These are phyloP conservation scores for Rubroboletus satanas DNA, from an alignment of 768 basidiomycete species.

Conservation along the genomic window DNA sequence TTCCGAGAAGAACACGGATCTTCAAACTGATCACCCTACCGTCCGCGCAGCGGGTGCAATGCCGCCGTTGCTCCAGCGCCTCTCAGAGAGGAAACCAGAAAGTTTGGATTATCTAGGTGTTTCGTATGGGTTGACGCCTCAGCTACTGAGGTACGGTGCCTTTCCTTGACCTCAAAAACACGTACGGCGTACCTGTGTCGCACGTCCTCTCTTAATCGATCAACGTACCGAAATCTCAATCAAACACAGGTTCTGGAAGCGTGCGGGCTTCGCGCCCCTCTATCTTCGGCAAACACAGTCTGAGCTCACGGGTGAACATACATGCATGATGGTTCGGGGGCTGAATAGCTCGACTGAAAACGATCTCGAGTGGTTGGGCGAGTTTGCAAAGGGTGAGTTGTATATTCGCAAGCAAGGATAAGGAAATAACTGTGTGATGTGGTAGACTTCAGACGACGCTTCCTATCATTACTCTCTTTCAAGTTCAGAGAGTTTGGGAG, in stretches of 20 bases:
- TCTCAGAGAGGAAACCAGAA: slow-evolving; percentile 89
- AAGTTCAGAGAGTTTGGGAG: slow-evolving; percentile 94
- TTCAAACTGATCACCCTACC: slow-evolving; percentile 76
- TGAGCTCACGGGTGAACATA: slow-evolving; percentile 94
- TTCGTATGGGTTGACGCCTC: slow-evolving; percentile 89
- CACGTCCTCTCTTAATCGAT: not conserved
- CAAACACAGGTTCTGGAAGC: slow-evolving; percentile 85
- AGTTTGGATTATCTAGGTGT: slow-evolving; percentile 92
- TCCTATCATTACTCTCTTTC: slow-evolving; percentile 85
- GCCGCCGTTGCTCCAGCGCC: slow-evolving; percentile 89
- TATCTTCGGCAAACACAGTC: slow-evolving; percentile 92
- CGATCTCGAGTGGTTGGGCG: slow-evolving; percentile 79
- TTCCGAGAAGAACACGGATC: slow-evolving; percentile 39
- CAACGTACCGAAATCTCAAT: not conserved
- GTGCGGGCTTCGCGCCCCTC: slow-evolving; percentile 84
- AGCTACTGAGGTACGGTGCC: slow-evolving; percentile 59
- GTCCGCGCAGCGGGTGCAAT: slow-evolving; percentile 72
- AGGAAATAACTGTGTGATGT: not conserved
- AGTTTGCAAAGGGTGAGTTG: slow-evolving; percentile 75
- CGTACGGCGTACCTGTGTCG: not conserved
- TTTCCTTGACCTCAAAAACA: not conserved
- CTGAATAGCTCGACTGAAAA: slow-evolving; percentile 61
- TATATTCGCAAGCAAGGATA: not conserved
- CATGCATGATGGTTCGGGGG: slow-evolving; percentile 91
- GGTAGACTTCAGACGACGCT: slow-evolving; percentile 89